phyloP scores from a whole-genome alignment of 495 filamentous ascomycete species.

The Neurospora sp. region DNA sequence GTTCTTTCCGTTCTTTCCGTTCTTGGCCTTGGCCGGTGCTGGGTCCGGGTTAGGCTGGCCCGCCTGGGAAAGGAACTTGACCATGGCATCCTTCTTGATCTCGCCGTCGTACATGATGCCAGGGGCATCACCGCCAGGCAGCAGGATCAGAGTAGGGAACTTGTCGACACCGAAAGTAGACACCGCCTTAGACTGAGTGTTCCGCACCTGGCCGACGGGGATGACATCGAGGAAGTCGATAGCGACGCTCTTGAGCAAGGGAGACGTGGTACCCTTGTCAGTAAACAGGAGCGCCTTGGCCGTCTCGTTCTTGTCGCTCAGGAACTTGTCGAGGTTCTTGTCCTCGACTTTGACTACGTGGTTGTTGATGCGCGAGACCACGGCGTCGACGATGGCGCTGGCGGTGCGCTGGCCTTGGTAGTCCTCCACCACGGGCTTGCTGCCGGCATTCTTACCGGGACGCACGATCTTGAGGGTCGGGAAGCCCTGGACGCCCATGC shows the following conservation, averaged over 20 bases:
- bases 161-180: constrained; percentile 64
- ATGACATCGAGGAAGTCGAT: constrained; percentile 85
- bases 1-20: constrained; percentile 6
- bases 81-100: constrained; percentile 73
- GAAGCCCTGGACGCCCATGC: constrained; percentile 90
- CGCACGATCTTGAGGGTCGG: constrained; percentile 91
- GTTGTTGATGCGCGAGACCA: constrained; percentile 82
- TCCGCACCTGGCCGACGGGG: constrained; percentile 72
- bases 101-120: constrained; percentile 70
- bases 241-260: constrained; percentile 72
- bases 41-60: constrained; percentile 64
- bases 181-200: constrained; percentile 65
- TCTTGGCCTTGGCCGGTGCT: constrained; percentile 41
- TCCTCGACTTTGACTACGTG: constrained; percentile 82
- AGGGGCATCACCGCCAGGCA: constrained; percentile 64
- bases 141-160: constrained; percentile 71
- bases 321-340: constrained; percentile 67
- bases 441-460: constrained; percentile 56
- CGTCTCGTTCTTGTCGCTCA: constrained; percentile 58
- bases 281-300: constrained; percentile 90
- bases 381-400: constrained; percentile 77
- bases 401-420: constrained; percentile 77
- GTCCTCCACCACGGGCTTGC: constrained; percentile 81
- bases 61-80: constrained; percentile 72
- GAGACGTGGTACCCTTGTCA: constrained; percentile 80